phyloP scores from a whole-genome alignment of 441 rosid genomes.

The Isatis lusitanica region DNA sequence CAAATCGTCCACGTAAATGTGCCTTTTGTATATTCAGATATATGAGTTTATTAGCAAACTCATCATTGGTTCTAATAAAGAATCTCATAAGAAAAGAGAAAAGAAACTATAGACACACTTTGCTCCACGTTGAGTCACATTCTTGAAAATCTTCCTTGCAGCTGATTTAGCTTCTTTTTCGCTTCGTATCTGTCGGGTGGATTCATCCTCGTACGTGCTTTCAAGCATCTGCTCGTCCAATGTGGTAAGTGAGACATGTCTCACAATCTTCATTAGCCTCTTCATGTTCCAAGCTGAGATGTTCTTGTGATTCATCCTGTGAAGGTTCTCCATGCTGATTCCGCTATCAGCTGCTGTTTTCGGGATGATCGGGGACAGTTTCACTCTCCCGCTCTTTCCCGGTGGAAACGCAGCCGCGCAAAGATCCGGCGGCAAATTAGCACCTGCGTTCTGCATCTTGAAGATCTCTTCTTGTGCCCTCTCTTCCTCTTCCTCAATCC shows the following conservation, averaged over 20 bases:
- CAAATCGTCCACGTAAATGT: slow-evolving; percentile 64
- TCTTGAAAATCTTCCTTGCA: slow-evolving; percentile 72
- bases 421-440: slow-evolving; percentile 54
- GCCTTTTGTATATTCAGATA: slow-evolving; percentile 38
- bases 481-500: slow-evolving; percentile 47
- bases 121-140: slow-evolving; percentile 58
- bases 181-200: slow-evolving; percentile 55
- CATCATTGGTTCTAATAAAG: not conserved
- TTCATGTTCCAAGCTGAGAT: slow-evolving; percentile 69
- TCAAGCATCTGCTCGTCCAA: slow-evolving; percentile 62
- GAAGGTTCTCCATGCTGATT: slow-evolving; percentile 56
- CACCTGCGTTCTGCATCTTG: slow-evolving; percentile 62
- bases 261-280: slow-evolving; percentile 55
- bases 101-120: slow-evolving; percentile 44
- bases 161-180: slow-evolving; percentile 85
- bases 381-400: slow-evolving; percentile 44
- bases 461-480: slow-evolving; percentile 46
- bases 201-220: slow-evolving; percentile 50
- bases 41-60: not conserved
- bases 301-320: slow-evolving; percentile 49
- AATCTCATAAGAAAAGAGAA: not conserved
- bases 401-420: slow-evolving; percentile 47
- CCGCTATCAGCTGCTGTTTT: slow-evolving; percentile 38
- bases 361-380: slow-evolving; percentile 37
- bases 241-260: slow-evolving; percentile 47